These are phyloP conservation scores for Evansstolkia leycettana DNA, from an alignment of 495 filamentous ascomycete species.

Conservation along the genomic window DNA sequence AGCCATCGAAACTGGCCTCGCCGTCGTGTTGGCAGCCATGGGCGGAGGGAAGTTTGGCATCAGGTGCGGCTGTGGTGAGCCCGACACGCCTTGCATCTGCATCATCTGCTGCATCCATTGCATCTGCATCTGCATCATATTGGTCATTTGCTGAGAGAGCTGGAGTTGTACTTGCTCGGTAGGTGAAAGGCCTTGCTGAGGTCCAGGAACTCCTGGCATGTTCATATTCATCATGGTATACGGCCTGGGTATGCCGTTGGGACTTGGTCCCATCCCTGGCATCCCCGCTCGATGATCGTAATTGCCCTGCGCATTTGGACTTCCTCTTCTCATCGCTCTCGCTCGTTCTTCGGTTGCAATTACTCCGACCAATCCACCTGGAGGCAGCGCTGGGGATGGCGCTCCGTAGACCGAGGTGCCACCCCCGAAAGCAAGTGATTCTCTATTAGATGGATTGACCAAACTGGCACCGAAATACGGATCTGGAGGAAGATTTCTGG, in stretches of 20 bases:
- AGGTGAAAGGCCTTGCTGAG: slow-evolving; percentile 24
- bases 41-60: slow-evolving; percentile 4
- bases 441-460: slow-evolving; percentile 60
- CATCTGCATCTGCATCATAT: slow-evolving; percentile 92
- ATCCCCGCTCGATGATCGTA: slow-evolving; percentile 27
- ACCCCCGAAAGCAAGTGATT: slow-evolving; percentile 61
- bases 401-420: slow-evolving; percentile 31
- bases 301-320: slow-evolving; percentile 50
- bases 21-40: slow-evolving; percentile 8
- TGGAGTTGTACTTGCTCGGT: slow-evolving; percentile 70
- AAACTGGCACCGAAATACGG: slow-evolving; percentile 79
- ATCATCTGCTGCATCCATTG: slow-evolving; percentile 68
- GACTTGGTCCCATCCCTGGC: slow-evolving; percentile 16
- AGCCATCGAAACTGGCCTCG: slow-evolving; percentile 35
- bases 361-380: slow-evolving; percentile 77
- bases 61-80: not conserved
- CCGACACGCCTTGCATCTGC: slow-evolving; percentile 46
- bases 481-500: slow-evolving; percentile 73
- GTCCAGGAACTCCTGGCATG: slow-evolving; percentile 19
- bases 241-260: slow-evolving; percentile 26
- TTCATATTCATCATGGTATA: slow-evolving; percentile 37
- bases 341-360: slow-evolving; percentile 77
- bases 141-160: slow-evolving; percentile 76
- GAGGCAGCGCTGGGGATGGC: slow-evolving; percentile 26
- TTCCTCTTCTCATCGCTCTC: slow-evolving; percentile 64